Evolutionary conservation across 2,329 filamentous ascomycete species (phyloP).

Genomic region (Arthrobotrys conoides): DNA sequence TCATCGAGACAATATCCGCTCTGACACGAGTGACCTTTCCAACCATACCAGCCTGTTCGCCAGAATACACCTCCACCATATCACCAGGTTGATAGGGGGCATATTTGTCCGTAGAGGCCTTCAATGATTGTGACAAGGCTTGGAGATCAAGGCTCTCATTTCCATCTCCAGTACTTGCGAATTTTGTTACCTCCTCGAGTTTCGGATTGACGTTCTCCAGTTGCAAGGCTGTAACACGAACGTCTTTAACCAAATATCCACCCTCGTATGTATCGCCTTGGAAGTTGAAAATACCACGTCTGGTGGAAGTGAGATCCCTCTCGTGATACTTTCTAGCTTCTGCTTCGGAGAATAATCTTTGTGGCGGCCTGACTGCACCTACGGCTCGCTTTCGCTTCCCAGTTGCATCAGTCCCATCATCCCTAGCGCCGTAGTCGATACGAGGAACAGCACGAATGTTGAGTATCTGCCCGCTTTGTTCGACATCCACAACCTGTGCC

Average conservation of each 20-base stretch:
- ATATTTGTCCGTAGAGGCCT: constrained; percentile 77
- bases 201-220: constrained; percentile 92
- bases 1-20: constrained; percentile 90
- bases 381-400: constrained; percentile 82
- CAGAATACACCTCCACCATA: constrained; percentile 94
- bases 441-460: constrained; percentile 89
- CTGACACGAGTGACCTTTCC: constrained; percentile 89
- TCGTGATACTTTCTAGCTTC: constrained; percentile 92
- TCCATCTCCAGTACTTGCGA: constrained; percentile 88
- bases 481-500: constrained; percentile 91
- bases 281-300: constrained; percentile 82
- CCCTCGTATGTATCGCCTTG: constrained; percentile 91
- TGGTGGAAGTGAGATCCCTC: constrained; percentile 72
- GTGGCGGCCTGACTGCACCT: constrained; percentile 80
- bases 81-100: constrained; percentile 92
- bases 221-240: constrained; percentile 88
- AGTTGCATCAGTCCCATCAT: constrained; percentile 75
- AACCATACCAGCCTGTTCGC: constrained; percentile 91
- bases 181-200: constrained; percentile 94
- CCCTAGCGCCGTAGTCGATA: constrained; percentile 89
- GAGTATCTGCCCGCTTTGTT: constrained; percentile 90
- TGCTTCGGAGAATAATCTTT: constrained; percentile 90
- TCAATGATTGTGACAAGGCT: constrained; percentile 89
- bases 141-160: constrained; percentile 94
- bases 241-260: constrained; percentile 92